phyloP scores from a whole-genome alignment of 768 basidiomycete genomes.

The Leucocoprinus leucothites region DNA sequence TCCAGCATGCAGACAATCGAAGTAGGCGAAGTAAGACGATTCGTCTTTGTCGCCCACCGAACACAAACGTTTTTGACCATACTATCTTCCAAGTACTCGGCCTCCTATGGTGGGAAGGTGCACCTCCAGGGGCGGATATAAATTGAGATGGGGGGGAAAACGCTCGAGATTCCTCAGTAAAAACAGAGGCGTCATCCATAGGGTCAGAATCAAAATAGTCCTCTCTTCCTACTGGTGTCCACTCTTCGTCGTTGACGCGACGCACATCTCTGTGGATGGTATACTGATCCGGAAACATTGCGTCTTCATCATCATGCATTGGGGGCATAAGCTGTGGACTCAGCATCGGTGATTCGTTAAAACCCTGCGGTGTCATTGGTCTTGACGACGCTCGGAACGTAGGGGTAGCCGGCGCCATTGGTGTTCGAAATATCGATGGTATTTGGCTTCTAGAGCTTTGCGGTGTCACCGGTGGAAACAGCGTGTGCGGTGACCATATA shows the following conservation, averaged over 20 bases:
- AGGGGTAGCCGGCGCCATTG: constrained; percentile 10
- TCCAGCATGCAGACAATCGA: constrained; percentile 19
- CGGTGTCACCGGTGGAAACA: neutral
- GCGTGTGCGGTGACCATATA: constrained; percentile 12
- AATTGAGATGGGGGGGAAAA: constrained; percentile 25
- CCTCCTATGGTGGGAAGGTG: constrained; percentile 18
- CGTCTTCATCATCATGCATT: constrained; percentile 48
- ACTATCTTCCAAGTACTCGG: constrained; percentile 18
- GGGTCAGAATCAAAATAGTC: constrained; percentile 1
- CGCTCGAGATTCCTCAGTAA: constrained; percentile 12
- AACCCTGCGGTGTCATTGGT: constrained; percentile 30
- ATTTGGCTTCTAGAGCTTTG: constrained; percentile 4
- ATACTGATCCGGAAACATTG: constrained; percentile 51
- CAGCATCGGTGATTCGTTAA: constrained; percentile 19
- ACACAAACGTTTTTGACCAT: constrained; percentile 54
- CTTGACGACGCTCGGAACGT: constrained; percentile 15
- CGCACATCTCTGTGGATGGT: constrained; percentile 34
- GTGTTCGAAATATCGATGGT: constrained; percentile 11
- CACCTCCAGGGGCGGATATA: constrained; percentile 33
- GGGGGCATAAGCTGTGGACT: constrained; percentile 39
- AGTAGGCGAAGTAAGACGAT: constrained; percentile 44
- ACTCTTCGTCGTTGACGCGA: constrained; percentile 26
- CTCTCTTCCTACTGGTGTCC: constrained; percentile 26
- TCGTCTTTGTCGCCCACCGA: constrained; percentile 53
- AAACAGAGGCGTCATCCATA: neutral